Evolutionary conservation across 2,329 filamentous ascomycete genomes (phyloP), one percentile per base, ranked within the genome.

Genomic region (Aspergillus proliferans): DNA sequence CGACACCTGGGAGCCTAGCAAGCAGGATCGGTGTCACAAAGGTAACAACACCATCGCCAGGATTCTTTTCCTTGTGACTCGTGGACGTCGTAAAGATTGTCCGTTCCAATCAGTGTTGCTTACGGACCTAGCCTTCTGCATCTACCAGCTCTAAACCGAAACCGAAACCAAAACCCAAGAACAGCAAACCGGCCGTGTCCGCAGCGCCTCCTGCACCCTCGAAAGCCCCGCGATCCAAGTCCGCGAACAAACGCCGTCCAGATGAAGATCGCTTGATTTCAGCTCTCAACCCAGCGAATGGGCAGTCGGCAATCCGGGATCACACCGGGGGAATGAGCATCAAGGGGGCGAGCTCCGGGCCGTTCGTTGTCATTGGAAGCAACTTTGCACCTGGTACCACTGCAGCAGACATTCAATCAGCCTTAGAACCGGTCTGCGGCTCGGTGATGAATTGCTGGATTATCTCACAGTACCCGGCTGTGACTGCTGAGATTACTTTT

Each of bases 301-400:
- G 62, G 47, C 59, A 66, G 57, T 52, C 63, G 60, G 64, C 53
- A 54, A 52, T 63, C 49, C 58, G 61, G 45, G 58, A 69, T 45
- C 59, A 64, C 36, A 59, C 59, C 15, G 49, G 62, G 43, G 58
- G 76, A 34, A 72, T 84, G 51, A 79, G 68, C 60, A 83, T 85
- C 51, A 75, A 75, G 60, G 82, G 82, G 44, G 64, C 68, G 18
- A 71, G 73, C 10, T 68, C 68, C 9, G 78, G 77, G 1, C 79
- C 79, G 2, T 81, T 76, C 59, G 72, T 78, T 5, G 78, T 85
- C 6, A 65, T 81, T 45, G 82, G 80, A 6, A 76, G 75, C 61
- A 85, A 85, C 65, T 85, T 85, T 61, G 81, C 81, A 12, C 77
- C 78, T n/a, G 82, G 82, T 14, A 85, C 82, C 0, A 84, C 81